Evolutionary conservation across 2,329 filamentous ascomycete species (phyloP), one percentile per base, ranked within the genome.

Genomic region (Alternaria ventricosa): DNA sequence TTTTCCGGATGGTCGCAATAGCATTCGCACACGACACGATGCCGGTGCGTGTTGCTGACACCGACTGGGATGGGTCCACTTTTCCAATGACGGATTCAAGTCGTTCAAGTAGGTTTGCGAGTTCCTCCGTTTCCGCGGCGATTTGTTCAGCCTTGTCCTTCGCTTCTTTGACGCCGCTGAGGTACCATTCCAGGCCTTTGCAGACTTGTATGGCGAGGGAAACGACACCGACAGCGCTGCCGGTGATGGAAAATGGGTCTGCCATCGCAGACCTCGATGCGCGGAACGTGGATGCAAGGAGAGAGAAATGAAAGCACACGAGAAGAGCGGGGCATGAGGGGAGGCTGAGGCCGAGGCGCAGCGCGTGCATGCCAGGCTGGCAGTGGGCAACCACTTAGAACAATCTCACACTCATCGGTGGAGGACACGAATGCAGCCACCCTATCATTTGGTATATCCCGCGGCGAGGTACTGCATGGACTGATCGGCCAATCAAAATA

Each of bases 221-320:
- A 36, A 51, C 12, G n/a, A 51, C 49, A 5, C 49, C 27, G 13
- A 51, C 49, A 5, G 49, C 49, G 12, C 49, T 51, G 20, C 49
- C 49, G 13, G 49, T 51, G 1, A 51, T 23, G 4, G 27, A 51
- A 23, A 51, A 51, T 23, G 49, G 49, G 7, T 51, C 49, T 23
- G 49, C 49, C 49, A 51, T 51, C 1, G 28, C 20, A 12, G 15
- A 3, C 13, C 8, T 2, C 9, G 18, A 3, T n/a, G 12, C 18
- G 18, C 2, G 1, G 28, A 23, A 0, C 0, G 18, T 9, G 12
- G 1, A 8, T 2, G 27, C 6, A 9, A 5, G 6, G 27, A 51
- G 13, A 9, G 12, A 9, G 12, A 12, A n/a, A 23, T 1, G 5
- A 0, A n/a, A 36, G 3, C 18, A 5, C 0, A 2, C 5, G 47